Conservation (phyloP, 1,284 basidiomycete species). For the Porodaedalea pini region DNA sequence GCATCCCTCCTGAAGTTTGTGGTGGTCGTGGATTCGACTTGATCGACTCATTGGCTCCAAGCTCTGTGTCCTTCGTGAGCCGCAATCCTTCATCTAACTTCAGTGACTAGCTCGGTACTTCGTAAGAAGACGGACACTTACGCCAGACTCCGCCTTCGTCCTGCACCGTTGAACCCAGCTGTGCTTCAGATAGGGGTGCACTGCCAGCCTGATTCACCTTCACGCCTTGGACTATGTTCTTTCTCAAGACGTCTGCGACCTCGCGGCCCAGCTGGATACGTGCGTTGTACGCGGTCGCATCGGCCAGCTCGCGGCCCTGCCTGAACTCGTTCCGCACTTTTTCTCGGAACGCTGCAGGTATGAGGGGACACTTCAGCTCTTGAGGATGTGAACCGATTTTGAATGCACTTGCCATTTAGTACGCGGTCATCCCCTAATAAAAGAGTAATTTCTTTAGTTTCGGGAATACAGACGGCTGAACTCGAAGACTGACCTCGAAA, state of each 20-base stretch:
- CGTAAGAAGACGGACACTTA: conserved; percentile 28
- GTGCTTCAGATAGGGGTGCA: background rate
- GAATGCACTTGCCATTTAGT: conserved; percentile 41
- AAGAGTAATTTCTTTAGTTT: background rate
- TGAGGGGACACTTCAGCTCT: conserved; percentile 2
- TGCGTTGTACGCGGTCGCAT: conserved; percentile 47
- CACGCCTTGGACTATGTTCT: conserved; percentile 69
- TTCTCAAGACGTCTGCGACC: conserved; percentile 61
- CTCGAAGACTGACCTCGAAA: conserved; percentile 49
- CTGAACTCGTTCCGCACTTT: conserved; percentile 59
- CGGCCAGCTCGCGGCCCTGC: conserved; percentile 37
- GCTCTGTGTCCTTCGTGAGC: conserved; percentile 66
- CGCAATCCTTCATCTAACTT: conserved; percentile 46
- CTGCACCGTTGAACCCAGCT: conserved; percentile 23
- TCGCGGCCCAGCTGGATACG: conserved; percentile 57
- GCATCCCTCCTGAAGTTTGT: conserved; percentile 34
- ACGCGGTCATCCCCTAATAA: conserved; percentile 52
- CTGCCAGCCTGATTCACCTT: conserved; percentile 32
- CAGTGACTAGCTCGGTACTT: background rate
- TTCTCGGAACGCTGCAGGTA: conserved; percentile 54
- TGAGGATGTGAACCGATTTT: background rate
- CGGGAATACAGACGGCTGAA: background rate
- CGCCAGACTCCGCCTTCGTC: conserved; percentile 51
- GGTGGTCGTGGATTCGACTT: conserved; percentile 44
- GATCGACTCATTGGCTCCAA: conserved; percentile 70